Percentiles rank a stretch among this genome's conserved stretches.
These are phyloP conservation scores for Colletotrichum horii DNA, from an alignment of 2,329 filamentous ascomycete species.

Conservation along the genomic window DNA sequence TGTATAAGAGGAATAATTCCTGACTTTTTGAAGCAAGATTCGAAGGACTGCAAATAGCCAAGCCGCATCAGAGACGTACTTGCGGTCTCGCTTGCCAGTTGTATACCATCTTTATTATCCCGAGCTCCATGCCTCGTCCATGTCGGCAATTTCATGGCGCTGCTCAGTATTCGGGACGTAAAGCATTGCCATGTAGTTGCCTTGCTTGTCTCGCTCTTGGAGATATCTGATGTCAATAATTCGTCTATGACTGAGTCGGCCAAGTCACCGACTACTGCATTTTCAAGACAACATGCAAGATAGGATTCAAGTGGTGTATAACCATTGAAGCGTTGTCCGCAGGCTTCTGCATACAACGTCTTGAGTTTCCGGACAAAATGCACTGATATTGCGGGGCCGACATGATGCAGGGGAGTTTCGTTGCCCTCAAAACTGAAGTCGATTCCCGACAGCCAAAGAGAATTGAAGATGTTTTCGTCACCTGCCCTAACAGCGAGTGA, in stretches of 20 bases:
- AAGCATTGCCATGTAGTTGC: not conserved
- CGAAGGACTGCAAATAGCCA: not conserved
- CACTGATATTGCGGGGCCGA: accelerated
- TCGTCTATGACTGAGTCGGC: not conserved
- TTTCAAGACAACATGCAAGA: not conserved
- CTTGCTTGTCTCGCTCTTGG: not conserved
- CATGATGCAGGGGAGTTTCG: not conserved
- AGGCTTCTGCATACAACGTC: not conserved
- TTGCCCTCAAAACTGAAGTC: accelerated
- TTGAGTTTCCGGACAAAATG: not conserved
- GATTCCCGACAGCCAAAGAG: not conserved
- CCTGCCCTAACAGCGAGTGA: not conserved
- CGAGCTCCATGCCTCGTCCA: not conserved
- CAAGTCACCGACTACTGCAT: accelerated
- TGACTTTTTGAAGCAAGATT: not conserved
- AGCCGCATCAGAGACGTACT: not conserved
- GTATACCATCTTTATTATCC: not conserved
- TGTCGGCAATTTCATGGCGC: not conserved
- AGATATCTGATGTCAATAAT: not conserved
- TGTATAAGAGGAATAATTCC: not conserved
- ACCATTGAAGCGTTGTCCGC: accelerated
- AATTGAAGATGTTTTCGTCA: not conserved
- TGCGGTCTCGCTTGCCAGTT: not conserved
- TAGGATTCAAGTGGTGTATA: not conserved
- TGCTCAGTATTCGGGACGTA: not conserved